phyloP scores from a whole-genome alignment of 2,329 filamentous ascomycete genomes.

The Botrytis medusae region DNA sequence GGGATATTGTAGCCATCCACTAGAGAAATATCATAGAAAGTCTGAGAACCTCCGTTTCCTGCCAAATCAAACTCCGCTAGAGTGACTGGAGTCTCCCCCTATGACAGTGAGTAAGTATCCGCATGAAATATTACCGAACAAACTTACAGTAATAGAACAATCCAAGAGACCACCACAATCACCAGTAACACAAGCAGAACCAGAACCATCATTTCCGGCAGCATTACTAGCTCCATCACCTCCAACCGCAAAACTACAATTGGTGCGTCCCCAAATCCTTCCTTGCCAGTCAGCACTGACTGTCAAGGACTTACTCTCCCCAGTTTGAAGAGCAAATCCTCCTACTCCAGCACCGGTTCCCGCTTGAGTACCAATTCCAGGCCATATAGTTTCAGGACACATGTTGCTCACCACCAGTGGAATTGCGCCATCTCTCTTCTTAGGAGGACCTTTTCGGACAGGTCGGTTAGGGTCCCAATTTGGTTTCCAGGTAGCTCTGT shows the following conservation, averaged over 20 bases:
- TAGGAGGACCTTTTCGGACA: conserved; percentile 34
- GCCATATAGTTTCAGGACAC: conserved; percentile 72
- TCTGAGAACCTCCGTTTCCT: conserved; percentile 61
- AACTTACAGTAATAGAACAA: conserved; percentile 66
- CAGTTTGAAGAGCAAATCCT: conserved; percentile 66
- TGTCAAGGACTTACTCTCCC: conserved; percentile 58
- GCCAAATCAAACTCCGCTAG: conserved; percentile 79
- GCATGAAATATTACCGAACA: not conserved
- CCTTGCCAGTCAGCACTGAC: conserved; percentile 78
- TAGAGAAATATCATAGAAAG: conserved; percentile 81
- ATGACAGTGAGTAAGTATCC: conserved; percentile 26
- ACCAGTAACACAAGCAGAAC: conserved; percentile 67
- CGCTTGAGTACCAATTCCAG: conserved; percentile 70
- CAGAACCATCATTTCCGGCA: conserved; percentile 44
- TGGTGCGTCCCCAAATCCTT: conserved; percentile 79
- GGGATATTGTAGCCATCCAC: conserved; percentile 85
- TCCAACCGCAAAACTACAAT: conserved; percentile 71
- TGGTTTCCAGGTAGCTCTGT: conserved; percentile 16
- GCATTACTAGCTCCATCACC: conserved; percentile 54
- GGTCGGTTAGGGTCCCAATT: conserved; percentile 26
- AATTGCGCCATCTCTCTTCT: conserved; percentile 43
- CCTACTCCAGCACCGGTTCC: conserved; percentile 65
- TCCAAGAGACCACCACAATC: conserved; percentile 72
- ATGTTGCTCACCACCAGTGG: conserved; percentile 70
- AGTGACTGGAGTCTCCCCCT: conserved; percentile 73